Evolutionary conservation across 306 rosid species (phyloP).

Genomic region (Fragaria vesca): DNA sequence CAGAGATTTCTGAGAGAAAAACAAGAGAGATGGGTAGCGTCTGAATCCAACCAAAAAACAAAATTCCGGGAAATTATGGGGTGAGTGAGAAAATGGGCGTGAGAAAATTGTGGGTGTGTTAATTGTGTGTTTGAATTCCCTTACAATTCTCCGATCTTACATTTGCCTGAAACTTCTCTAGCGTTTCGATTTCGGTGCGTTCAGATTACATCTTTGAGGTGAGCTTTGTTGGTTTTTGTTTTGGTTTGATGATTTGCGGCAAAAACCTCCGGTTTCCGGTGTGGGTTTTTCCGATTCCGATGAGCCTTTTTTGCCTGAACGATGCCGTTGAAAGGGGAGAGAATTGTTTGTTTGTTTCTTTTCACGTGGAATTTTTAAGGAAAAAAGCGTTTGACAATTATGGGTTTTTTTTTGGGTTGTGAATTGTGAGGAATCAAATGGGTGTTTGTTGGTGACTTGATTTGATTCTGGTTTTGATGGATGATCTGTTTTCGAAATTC

Average conservation of each 20-base stretch:
- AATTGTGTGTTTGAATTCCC: slow-evolving; percentile 30
- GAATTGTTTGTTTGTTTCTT: slow-evolving; percentile 9
- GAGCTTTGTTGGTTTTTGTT: slow-evolving; percentile 33
- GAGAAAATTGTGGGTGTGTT: slow-evolving; percentile 10
- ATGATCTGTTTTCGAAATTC: slow-evolving; percentile 24
- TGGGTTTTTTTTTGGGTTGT: slow-evolving; percentile 8
- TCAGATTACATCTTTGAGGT: slow-evolving; percentile 55
- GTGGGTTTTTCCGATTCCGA: slow-evolving; percentile 36
- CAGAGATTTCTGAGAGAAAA: slow-evolving; percentile 26
- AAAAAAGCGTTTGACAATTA: slow-evolving; percentile 10
- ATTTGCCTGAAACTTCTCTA: slow-evolving; percentile 41
- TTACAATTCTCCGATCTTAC: slow-evolving; percentile 46
- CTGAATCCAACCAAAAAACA: slow-evolving; percentile 13
- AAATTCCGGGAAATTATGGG: slow-evolving; percentile 30
- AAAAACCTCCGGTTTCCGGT: slow-evolving; percentile 25
- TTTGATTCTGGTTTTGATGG: slow-evolving; percentile 4
- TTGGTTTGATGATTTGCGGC: not conserved
- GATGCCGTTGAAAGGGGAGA: slow-evolving; percentile 11
- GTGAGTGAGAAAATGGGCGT: slow-evolving; percentile 30
- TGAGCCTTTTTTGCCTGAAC: slow-evolving; percentile 21
- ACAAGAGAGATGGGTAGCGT: slow-evolving; percentile 30
- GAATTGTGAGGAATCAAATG: slow-evolving; percentile 21
- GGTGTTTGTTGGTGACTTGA: slow-evolving; percentile 15
- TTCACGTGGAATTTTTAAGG: slow-evolving; percentile 9
- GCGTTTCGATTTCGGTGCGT: slow-evolving; percentile 27